These are phyloP conservation scores for Hypoxylon sp. DNA, from an alignment of 2,329 filamentous ascomycete genomes.

Conservation along the genomic window DNA sequence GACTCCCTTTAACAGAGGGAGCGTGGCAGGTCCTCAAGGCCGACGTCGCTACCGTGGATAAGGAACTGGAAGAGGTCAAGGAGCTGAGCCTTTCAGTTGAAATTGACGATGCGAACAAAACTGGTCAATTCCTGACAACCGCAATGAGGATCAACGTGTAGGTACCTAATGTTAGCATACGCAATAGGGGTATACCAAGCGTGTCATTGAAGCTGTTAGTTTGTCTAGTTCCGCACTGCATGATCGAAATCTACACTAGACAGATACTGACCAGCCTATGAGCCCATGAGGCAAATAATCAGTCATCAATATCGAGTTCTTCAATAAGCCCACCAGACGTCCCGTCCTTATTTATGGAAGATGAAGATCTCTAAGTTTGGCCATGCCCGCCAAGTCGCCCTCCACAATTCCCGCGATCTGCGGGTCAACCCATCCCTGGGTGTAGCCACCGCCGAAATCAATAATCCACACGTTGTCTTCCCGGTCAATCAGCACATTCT, in stretches of 20 bases:
- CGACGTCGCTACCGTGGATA: constrained; percentile 35
- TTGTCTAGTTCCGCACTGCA: neutral
- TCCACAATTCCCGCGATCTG: constrained; percentile 56
- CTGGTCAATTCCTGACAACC: constrained; percentile 16
- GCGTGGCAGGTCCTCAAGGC: constrained; percentile 39
- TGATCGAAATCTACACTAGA: neutral
- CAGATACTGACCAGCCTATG: too few relatives aligned
- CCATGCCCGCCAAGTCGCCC: constrained; percentile 50
- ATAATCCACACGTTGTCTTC: constrained; percentile 58
- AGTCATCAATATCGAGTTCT: too few relatives aligned
- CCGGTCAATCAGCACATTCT: constrained; percentile 58
- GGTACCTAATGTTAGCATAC: neutral
- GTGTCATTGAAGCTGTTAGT: neutral
- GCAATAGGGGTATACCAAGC: neutral
- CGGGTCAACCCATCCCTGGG: constrained; percentile 58
- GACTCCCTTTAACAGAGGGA: constrained; percentile 35
- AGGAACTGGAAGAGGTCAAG: constrained; percentile 42
- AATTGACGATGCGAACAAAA: constrained; percentile 33
- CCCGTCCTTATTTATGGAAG: too few relatives aligned
- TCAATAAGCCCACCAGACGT: too few relatives aligned
- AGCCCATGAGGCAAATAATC: too few relatives aligned
- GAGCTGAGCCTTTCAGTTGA: constrained; percentile 39
- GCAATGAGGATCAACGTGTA: neutral
- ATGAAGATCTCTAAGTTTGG: too few relatives aligned
- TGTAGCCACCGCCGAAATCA: constrained; percentile 59